Conservation (phyloP, 176 grass and related monocot genomes). For the Bothriochloa decipiens region DNA sequence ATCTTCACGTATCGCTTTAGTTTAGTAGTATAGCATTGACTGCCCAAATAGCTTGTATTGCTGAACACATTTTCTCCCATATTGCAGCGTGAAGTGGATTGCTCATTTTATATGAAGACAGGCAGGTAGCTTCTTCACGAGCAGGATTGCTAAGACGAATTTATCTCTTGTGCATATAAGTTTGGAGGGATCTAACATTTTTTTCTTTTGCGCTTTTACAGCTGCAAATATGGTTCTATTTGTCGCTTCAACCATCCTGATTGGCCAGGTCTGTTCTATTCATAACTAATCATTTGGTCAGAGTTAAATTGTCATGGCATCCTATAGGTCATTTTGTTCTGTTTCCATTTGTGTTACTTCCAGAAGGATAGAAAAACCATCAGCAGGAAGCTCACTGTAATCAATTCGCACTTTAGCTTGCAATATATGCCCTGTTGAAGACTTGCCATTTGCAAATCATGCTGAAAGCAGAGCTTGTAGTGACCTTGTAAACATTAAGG, state of each 20-base stretch:
- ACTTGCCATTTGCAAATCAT: constrained; percentile 15
- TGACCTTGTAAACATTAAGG: neutral
- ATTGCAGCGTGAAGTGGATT: constrained; percentile 86
- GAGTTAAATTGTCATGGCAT: neutral
- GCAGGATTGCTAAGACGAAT: constrained; percentile 14
- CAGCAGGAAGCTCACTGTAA: neutral
- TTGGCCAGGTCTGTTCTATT: constrained; percentile 57
- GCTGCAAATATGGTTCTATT: constrained; percentile 79
- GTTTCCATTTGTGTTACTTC: neutral
- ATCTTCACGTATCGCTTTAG: neutral
- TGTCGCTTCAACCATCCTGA: constrained; percentile 94
- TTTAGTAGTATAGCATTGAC: neutral
- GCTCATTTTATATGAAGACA: constrained; percentile 94
- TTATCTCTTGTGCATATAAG: constrained; percentile 24
- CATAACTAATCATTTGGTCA: constrained; percentile 5
- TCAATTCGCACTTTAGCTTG: constrained; percentile 11
- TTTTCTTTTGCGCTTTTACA: constrained; percentile 47
- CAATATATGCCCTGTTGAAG: constrained; percentile 23
- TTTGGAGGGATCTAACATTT: constrained; percentile 32
- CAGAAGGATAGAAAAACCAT: neutral
- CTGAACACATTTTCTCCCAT: constrained; percentile 26
- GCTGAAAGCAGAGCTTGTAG: constrained; percentile 29
- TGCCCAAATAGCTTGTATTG: constrained; percentile 25
- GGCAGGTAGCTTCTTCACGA: constrained; percentile 63
- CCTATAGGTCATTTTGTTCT: neutral